These are phyloP conservation scores for Penicillium occitanis DNA, from an alignment of 2,329 filamentous ascomycete species.

Conservation along the genomic window DNA sequence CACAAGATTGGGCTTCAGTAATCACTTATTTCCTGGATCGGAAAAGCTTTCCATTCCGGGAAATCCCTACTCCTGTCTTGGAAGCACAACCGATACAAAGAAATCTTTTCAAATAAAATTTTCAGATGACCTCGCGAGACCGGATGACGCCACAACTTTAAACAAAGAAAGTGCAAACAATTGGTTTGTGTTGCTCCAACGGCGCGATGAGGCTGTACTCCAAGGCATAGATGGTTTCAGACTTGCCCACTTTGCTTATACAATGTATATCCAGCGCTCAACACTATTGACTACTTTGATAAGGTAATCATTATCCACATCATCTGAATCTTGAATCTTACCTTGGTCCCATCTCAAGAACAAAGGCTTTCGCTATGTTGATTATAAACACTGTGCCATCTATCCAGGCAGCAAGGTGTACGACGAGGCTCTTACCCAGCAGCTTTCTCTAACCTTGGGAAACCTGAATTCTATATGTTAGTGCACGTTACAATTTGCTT, in stretches of 20 bases:
- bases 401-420: slow-evolving; percentile 13
- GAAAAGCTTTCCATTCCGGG: neutral
- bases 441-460: neutral
- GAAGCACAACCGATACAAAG: neutral
- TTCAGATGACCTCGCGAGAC: neutral
- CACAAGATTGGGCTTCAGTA: neutral
- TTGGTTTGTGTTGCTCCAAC: neutral
- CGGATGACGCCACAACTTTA: neutral
- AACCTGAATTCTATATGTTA: neutral
- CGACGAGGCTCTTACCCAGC: neutral
- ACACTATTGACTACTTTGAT: neutral
- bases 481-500: neutral
- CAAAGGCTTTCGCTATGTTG: neutral
- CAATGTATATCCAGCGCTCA: neutral
- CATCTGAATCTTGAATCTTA: neutral
- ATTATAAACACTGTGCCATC: neutral
- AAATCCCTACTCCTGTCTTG: neutral
- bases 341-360: neutral
- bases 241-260: neutral
- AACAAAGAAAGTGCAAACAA: neutral
- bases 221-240: slow-evolving; percentile 1
- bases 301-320: neutral
- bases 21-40: neutral
- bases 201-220: neutral
- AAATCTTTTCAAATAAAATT: neutral